Percentiles rank a stretch among this genome's conserved stretches.
phyloP scores from a whole-genome alignment of 1,284 basidiomycete species.

The Boletus semigastroideus region DNA sequence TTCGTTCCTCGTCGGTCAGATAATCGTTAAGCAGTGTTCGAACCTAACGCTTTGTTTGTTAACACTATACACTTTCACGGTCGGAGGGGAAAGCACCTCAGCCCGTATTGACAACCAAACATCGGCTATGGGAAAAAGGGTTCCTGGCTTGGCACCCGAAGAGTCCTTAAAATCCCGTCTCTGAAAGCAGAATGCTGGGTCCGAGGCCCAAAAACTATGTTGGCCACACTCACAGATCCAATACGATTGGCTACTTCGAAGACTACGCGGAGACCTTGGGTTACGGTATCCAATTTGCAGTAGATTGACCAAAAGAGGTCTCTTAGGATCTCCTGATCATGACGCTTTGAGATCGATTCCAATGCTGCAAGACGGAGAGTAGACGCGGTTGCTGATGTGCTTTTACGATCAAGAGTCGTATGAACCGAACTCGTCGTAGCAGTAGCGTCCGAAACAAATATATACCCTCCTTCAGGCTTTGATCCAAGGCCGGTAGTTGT shows the following conservation, averaged over 20 bases:
- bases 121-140: slow-evolving; percentile 80
- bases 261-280: slow-evolving; percentile 88
- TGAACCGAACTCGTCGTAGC: slow-evolving; percentile 11
- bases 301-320: slow-evolving; percentile 99
- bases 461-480: slow-evolving; percentile 50
- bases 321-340: slow-evolving; percentile 81
- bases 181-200: slow-evolving; percentile 40
- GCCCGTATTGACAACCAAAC: slow-evolving; percentile 91
- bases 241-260: slow-evolving; percentile 91
- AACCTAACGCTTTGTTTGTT: slow-evolving; percentile 49
- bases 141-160: slow-evolving; percentile 69
- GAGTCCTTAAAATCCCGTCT: slow-evolving; percentile 86
- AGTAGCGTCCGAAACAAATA: slow-evolving; percentile 43
- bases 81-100: slow-evolving; percentile 57
- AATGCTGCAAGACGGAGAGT: slow-evolving; percentile 72
- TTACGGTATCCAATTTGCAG: slow-evolving; percentile 95
- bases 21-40: slow-evolving; percentile 89
- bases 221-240: slow-evolving; percentile 63
- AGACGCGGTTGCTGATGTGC: slow-evolving; percentile 41
- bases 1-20: slow-evolving; percentile 85
- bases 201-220: slow-evolving; percentile 1
- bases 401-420: slow-evolving; percentile 12
- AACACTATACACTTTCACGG: slow-evolving; percentile 4
- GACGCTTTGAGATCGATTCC: slow-evolving; percentile 71
- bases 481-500: slow-evolving; percentile 23